These are phyloP conservation scores for Gynochthodes officinalis DNA, from an alignment of 257 asterid genomes.

Conservation along the genomic window DNA sequence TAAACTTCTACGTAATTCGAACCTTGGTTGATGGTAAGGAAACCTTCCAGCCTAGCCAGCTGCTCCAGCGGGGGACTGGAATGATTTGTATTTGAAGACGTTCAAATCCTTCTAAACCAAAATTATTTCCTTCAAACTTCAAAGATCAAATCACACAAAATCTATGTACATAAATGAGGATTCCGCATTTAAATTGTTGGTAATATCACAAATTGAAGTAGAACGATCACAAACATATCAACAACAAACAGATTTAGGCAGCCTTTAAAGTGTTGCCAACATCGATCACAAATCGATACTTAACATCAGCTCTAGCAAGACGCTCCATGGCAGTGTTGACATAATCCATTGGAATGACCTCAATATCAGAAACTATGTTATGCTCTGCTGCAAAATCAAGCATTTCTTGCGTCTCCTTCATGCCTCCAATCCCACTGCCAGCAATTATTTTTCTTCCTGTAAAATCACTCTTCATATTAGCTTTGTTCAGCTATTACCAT, in stretches of 20 bases:
- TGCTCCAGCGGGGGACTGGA: too few relatives aligned
- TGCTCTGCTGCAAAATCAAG: constrained; percentile 43
- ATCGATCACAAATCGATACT: constrained; percentile 41
- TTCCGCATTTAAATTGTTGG: too few relatives aligned
- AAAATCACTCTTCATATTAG: not conserved
- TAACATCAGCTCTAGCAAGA: constrained; percentile 31
- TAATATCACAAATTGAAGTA: not conserved
- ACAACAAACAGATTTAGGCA: not conserved
- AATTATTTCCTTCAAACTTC: not conserved
- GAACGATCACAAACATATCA: not conserved
- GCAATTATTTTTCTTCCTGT: constrained; percentile 34
- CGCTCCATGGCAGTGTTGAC: constrained; percentile 39
- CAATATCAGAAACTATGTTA: constrained; percentile 36
- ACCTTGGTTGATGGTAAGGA: too few relatives aligned
- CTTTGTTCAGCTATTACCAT: not conserved
- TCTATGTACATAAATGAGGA: too few relatives aligned
- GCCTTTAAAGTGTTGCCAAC: constrained; percentile 30
- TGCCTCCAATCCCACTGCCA: constrained; percentile 36
- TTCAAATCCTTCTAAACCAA: not conserved
- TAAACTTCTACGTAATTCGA: too few relatives aligned
- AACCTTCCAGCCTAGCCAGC: too few relatives aligned
- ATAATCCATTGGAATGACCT: constrained; percentile 37
- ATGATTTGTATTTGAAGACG: not conserved
- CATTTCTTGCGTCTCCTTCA: constrained; percentile 46
- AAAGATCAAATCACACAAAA: too few relatives aligned